phyloP scores from a whole-genome alignment of 2,329 filamentous ascomycete genomes.

The Botrytis hyacinthi region DNA sequence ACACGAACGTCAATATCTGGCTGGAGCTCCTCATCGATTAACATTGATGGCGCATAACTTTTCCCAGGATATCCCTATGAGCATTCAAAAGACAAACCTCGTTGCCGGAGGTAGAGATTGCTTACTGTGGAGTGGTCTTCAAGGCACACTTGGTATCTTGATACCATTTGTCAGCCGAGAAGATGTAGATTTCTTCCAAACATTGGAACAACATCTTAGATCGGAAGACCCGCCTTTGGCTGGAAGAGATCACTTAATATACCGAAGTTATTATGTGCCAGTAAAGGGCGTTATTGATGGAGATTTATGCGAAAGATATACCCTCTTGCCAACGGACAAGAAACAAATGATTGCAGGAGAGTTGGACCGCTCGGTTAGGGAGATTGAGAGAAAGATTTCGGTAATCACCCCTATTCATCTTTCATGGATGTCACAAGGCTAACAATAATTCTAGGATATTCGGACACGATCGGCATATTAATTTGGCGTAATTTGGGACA shows the following conservation, averaged over 20 bases:
- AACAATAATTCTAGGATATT: constrained; percentile 48
- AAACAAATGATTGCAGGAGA: constrained; percentile 95
- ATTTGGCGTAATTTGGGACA: constrained; percentile 20
- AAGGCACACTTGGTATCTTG: constrained; percentile 90
- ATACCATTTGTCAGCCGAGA: constrained; percentile 90
- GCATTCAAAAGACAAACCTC: constrained; percentile 82
- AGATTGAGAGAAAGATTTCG: constrained; percentile 95
- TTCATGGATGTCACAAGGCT: constrained; percentile 22
- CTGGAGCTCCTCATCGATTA: constrained; percentile 81
- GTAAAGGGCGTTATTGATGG: constrained; percentile 97
- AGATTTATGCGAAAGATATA: constrained; percentile 90
- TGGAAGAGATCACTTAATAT: constrained; percentile 93
- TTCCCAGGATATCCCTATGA: constrained; percentile 87
- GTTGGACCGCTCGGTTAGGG: constrained; percentile 82
- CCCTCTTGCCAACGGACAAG: constrained; percentile 78
- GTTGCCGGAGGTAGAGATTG: constrained; percentile 91
- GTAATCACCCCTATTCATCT: constrained; percentile 41
- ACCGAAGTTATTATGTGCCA: constrained; percentile 91
- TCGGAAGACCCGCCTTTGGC: constrained; percentile 83
- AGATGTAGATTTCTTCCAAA: constrained; percentile 97
- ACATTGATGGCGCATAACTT: constrained; percentile 86
- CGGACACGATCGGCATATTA: constrained; percentile 54
- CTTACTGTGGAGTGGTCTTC: constrained; percentile 88
- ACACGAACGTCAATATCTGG: constrained; percentile 85
- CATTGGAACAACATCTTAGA: constrained; percentile 82